phyloP scores from a whole-genome alignment of 805 yeast genomes.

The Hanseniaspora taiwanica region DNA sequence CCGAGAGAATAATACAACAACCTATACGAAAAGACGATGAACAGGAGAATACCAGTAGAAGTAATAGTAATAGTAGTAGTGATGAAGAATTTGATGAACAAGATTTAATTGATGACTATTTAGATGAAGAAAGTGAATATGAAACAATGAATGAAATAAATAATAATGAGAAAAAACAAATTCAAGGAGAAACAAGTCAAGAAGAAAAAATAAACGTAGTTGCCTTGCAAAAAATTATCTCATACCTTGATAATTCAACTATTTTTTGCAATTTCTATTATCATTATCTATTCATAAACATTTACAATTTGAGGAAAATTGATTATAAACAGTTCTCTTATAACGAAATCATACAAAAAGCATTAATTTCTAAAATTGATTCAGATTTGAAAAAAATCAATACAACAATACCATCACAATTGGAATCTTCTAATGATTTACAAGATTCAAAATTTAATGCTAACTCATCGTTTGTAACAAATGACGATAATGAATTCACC shows the following conservation, averaged over 20 bases:
- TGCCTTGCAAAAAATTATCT: conserved; percentile 16
- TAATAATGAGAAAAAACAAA: no score
- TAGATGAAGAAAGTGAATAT: no score
- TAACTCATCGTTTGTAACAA: not conserved
- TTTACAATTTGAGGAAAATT: conserved; percentile 2
- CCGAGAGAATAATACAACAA: no score
- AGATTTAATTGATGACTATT: no score
- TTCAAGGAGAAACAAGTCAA: no score
- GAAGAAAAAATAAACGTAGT: no score
- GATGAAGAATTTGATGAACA: not conserved
- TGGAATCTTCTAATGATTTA: not conserved
- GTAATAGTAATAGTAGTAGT: not conserved
- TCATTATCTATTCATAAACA: conserved; percentile 20
- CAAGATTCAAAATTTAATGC: not conserved
- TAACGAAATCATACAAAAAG: conserved; percentile 10
- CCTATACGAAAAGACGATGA: not conserved
- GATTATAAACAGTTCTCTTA: conserved; percentile 11
- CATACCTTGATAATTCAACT: conserved; percentile 19
- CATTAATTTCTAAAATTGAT: conserved; percentile 9
- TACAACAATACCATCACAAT: no score
- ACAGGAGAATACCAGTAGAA: not conserved
- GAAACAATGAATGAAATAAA: no score
- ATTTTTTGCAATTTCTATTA: conserved; percentile 19
- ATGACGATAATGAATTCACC: not conserved
- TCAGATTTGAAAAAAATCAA: no score